These are phyloP conservation scores for Salix caprea DNA, from an alignment of 345 rosid genomes.

Conservation along the genomic window DNA sequence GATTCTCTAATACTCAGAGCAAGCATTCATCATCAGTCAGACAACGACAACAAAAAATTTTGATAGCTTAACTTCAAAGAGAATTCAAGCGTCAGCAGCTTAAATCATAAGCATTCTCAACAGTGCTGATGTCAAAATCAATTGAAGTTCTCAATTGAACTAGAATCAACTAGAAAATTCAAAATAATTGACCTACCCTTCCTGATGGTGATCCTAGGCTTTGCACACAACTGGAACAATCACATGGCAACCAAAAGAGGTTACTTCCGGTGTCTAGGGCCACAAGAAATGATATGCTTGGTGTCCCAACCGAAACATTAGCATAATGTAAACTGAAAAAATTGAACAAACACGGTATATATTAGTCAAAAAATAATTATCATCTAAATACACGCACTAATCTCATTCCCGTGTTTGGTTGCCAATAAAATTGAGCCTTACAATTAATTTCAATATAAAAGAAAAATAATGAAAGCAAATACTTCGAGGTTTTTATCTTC, in stretches of 20 bases:
- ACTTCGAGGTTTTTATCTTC: neutral
- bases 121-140: too few species aligned
- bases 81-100: too few species aligned
- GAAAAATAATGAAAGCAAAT: neutral
- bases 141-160: too few species aligned
- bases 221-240: slow-evolving; percentile 55
- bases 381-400: neutral
- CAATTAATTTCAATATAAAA: neutral
- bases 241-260: slow-evolving; percentile 94
- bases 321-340: slow-evolving; percentile 77
- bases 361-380: neutral
- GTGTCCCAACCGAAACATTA: slow-evolving; percentile 75
- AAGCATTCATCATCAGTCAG: too few species aligned
- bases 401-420: neutral
- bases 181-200: slow-evolving; percentile 31
- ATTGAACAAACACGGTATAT: neutral
- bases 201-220: slow-evolving; percentile 35
- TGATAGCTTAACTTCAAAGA: too few species aligned
- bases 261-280: slow-evolving; percentile 95
- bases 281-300: slow-evolving; percentile 61
- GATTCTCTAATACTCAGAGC: too few species aligned
- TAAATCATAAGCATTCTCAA: too few species aligned
- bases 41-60: too few species aligned
- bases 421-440: neutral
- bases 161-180: neutral